phyloP scores from a whole-genome alignment of 768 basidiomycete species.

The Tremella mesenterica region DNA sequence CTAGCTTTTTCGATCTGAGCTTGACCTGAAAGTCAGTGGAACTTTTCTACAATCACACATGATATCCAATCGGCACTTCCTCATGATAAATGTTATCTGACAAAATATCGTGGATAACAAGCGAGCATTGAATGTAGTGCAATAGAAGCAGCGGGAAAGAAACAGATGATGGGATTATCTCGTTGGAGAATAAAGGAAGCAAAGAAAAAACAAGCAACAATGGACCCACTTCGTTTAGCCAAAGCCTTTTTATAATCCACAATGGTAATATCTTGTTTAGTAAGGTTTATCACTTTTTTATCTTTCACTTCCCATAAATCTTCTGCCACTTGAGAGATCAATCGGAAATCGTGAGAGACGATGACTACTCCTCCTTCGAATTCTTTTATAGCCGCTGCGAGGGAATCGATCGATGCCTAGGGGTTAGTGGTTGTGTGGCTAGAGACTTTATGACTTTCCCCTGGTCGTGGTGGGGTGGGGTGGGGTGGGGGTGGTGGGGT shows the following conservation, averaged over 20 bases:
- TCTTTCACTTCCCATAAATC: conserved; percentile 98
- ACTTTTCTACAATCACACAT: conserved; percentile 1
- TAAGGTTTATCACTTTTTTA: conserved; percentile 83
- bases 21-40: conserved; percentile 51
- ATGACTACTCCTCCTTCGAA: conserved; percentile 98
- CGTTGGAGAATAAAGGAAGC: not conserved
- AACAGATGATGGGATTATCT: too few relatives aligned
- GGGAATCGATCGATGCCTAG: conserved; percentile 92
- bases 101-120: too few relatives aligned
- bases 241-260: conserved; percentile 81
- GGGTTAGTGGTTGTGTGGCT: too few relatives aligned
- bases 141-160: too few relatives aligned
- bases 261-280: conserved; percentile 82
- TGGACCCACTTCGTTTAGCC: conserved; percentile 61
- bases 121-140: too few relatives aligned
- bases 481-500: too few relatives aligned
- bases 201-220: not conserved
- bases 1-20: conserved; percentile 87
- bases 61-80: not conserved
- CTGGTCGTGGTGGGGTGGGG: too few relatives aligned
- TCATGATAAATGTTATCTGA: too few relatives aligned
- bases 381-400: conserved; percentile 89
- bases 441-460: too few relatives aligned
- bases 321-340: conserved; percentile 95
- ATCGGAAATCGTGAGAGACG: conserved; percentile 99